These are phyloP conservation scores for Fagus crenata DNA, from an alignment of 306 rosid species.

Conservation along the genomic window DNA sequence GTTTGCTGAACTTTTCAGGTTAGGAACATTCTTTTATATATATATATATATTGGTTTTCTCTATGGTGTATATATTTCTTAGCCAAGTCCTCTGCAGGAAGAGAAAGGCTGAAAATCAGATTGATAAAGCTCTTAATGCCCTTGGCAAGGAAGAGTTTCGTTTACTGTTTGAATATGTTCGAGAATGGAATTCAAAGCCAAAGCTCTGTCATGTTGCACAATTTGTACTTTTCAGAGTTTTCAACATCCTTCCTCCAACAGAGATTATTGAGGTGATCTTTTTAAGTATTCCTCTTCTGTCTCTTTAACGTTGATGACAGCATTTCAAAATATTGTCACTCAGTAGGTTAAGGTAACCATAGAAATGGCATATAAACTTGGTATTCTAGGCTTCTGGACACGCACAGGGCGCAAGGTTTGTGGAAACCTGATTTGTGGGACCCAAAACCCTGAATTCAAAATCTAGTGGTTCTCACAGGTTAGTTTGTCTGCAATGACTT, in stretches of 20 bases:
- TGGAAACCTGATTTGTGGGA: background rate
- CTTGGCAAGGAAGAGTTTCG: conserved; percentile 62
- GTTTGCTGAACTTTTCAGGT: conserved; percentile 84
- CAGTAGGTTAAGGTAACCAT: conserved; percentile 9
- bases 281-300: background rate
- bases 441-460: background rate
- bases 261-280: conserved; percentile 61
- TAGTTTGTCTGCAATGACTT: too few species aligned
- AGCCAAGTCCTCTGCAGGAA: conserved; percentile 56
- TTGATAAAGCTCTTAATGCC: conserved; percentile 57
- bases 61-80: conserved; percentile 19
- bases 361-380: conserved; percentile 6
- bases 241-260: conserved; percentile 72
- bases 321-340: conserved; percentile 1
- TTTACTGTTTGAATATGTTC: conserved; percentile 58
- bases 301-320: conserved; percentile 1
- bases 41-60: too few species aligned
- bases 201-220: conserved; percentile 88
- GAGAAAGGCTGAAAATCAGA: conserved; percentile 51
- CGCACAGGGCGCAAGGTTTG: background rate
- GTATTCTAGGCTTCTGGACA: background rate
- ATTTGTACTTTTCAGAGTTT: conserved; percentile 67
- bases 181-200: conserved; percentile 95
- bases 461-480: background rate
- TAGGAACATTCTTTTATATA: conserved; percentile 11